These are phyloP conservation scores for Pestalotiopsis sp. DNA, from an alignment of 2,329 filamentous ascomycete species.

Conservation along the genomic window DNA sequence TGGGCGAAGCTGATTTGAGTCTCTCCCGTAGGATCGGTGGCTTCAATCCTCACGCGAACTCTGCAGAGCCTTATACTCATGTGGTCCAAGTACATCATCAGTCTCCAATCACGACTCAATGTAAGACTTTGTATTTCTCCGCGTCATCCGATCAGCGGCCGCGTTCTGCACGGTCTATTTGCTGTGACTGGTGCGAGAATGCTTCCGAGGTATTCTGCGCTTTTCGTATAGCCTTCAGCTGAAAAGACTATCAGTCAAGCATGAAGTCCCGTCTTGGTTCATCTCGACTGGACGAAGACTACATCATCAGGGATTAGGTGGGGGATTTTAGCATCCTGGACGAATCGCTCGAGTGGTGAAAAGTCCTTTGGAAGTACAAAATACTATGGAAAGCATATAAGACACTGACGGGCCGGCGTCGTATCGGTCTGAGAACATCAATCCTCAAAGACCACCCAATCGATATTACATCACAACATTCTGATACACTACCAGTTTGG, in stretches of 20 bases:
- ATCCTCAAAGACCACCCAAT: too few relatives aligned
- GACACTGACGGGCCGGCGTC: too few relatives aligned
- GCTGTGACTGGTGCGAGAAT: not conserved
- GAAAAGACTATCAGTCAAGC: not conserved
- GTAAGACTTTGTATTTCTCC: not conserved
- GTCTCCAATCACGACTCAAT: not conserved
- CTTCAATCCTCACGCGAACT: not conserved
- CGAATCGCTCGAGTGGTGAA: not conserved
- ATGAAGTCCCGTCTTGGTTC: not conserved
- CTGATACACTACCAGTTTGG: not conserved
- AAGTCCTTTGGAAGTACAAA: not conserved
- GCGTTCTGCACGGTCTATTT: not conserved
- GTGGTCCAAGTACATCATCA: not conserved
- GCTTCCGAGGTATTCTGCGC: not conserved
- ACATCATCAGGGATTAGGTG: not conserved
- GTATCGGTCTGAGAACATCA: too few relatives aligned
- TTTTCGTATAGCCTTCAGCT: not conserved
- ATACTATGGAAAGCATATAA: not conserved
- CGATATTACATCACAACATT: too few relatives aligned
- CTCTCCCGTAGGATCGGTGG: not conserved
- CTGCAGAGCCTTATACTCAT: not conserved
- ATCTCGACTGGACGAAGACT: not conserved
- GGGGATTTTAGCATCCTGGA: not conserved
- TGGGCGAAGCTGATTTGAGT: not conserved
- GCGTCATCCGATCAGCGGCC: not conserved